Evolutionary conservation across 1,139 yeast species (phyloP), one percentile per base, ranked within the genome.

Genomic region (Candida pseudoviswanathii): DNA sequence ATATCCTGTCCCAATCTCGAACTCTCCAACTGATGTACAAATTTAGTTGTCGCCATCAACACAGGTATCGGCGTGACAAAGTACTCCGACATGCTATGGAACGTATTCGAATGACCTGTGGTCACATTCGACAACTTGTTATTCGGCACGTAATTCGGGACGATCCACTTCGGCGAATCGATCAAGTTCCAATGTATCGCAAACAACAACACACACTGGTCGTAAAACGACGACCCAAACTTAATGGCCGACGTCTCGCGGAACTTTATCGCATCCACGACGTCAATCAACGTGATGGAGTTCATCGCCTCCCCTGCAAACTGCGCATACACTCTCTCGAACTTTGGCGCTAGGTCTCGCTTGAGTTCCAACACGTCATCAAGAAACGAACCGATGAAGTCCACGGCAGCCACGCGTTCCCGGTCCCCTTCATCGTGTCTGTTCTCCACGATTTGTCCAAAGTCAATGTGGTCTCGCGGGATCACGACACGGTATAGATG

Each of bases 161-260:
- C 66, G 5, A 75, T 51, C 69, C 74, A 74, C 34, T 56, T 53
- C 7, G 67, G 63, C 26, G 63, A 62, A 5, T 57, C 53, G n/a
- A 62, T 46, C 51, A 73, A 50, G 25, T 55, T 56, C 47, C 64
- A 49, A 51, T 74, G 75, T 3, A 68, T 53, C 7, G 66, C 62
- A 54, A 67, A 54, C 9, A 73, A 55, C 3, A 72, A 52, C 3
- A 63, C 63, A 7, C 63, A 59, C 52, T 73, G 77, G 41, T 64
- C 52, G 52, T 61, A 65, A 51, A 66, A 65, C 7, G 65, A 61
- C n/a, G 54, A 39, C 31, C 54, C 55, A n/a, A 65, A 51, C 4
- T 49, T 49, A 1, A 48, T 43, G 31, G 62, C 47, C 9, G 55
- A 26, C 0, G 54, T 37, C 21, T 55, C 59, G 10, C 59, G 54